phyloP scores from a whole-genome alignment of 2,329 filamentous ascomycete species.

The Penicillium sp. region DNA sequence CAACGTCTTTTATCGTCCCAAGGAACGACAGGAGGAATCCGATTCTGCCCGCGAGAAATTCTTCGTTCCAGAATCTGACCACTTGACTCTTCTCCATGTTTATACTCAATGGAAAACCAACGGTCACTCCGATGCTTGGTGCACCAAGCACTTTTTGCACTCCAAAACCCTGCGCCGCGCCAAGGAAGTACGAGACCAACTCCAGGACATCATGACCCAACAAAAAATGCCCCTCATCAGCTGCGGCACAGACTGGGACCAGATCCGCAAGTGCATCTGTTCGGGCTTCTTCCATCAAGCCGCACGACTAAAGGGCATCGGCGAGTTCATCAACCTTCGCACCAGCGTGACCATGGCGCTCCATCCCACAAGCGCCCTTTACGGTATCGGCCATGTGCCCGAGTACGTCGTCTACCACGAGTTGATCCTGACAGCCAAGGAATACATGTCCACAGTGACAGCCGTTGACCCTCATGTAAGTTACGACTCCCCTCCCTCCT shows the following conservation, averaged over 20 bases:
- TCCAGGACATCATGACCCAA: constrained; percentile 89
- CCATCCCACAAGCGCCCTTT: constrained; percentile 89
- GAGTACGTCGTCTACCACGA: constrained; percentile 99
- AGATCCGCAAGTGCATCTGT: constrained; percentile 94
- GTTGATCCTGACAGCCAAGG: constrained; percentile 91
- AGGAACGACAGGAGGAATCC: constrained; percentile 93
- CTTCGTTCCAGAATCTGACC: constrained; percentile 96
- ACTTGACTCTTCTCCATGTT: constrained; percentile 91
- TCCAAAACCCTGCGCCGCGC: constrained; percentile 89
- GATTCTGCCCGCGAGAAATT: constrained; percentile 96
- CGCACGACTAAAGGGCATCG: constrained; percentile 90
- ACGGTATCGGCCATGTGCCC: constrained; percentile 87
- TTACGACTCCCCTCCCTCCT: constrained; percentile 1
- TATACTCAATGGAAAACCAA: constrained; percentile 95
- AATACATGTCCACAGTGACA: constrained; percentile 97
- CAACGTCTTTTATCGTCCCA: constrained; percentile 93
- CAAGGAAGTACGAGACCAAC: constrained; percentile 90
- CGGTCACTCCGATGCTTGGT: constrained; percentile 87
- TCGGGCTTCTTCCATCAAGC: constrained; percentile 98
- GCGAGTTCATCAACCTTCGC: constrained; percentile 94
- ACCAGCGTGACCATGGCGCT: constrained; percentile 92
- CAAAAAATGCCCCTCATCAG: constrained; percentile 85
- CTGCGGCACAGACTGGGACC: constrained; percentile 95
- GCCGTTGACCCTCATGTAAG: constrained; percentile 80
- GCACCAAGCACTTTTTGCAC: constrained; percentile 87